Evolutionary conservation across 495 filamentous ascomycete species (phyloP), one percentile per base, ranked within the genome.

Genomic region (Tirmania nivea): DNA sequence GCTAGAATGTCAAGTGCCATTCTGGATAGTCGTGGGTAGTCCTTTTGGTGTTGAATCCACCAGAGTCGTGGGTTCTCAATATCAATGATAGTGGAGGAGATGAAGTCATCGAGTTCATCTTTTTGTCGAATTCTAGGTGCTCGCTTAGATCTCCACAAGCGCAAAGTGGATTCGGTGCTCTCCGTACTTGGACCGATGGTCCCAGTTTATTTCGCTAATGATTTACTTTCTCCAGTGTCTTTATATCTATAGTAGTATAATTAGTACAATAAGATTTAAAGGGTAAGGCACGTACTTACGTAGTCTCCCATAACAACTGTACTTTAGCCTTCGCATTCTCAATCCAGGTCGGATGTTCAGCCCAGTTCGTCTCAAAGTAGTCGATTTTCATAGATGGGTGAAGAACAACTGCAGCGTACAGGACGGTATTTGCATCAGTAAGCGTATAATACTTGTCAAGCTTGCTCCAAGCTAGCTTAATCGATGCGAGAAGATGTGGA

Each of bases 361-460:
- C 48, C 48, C 52, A 58, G 19, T 55, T 20, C 12, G 11, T 21
- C 10, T 52, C 25, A 35, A 58, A 58, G 14, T 52, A 58, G 20
- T 55, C 48, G 12, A 58, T 20, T 35, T 55, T 58, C 45, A 58
- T 55, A 9, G 37, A 48, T 1, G 48, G 51, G 35, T 58, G 34
- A 7, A 58, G 20, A 2, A 48, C 34, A 1, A 58, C 21, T 16
- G 48, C 56, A 3, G 47, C 31, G 19, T 31, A 25, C 25, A 52
- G 34, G 9, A 34, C 25, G 1, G 54, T 31, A 21, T 12, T 34
- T 16, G 14, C 9, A 52, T 52, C 54, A 2, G 34, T 55, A 4
- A 34, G 49, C 1, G 5, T 34, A 49, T 55, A 55, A 36, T 55
- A 55, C 17, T 19, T 19, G 25, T 55, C 31, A 1, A 55, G 34